Evolutionary conservation across 345 rosid species (phyloP).

Genomic region (Brassica cretica): DNA sequence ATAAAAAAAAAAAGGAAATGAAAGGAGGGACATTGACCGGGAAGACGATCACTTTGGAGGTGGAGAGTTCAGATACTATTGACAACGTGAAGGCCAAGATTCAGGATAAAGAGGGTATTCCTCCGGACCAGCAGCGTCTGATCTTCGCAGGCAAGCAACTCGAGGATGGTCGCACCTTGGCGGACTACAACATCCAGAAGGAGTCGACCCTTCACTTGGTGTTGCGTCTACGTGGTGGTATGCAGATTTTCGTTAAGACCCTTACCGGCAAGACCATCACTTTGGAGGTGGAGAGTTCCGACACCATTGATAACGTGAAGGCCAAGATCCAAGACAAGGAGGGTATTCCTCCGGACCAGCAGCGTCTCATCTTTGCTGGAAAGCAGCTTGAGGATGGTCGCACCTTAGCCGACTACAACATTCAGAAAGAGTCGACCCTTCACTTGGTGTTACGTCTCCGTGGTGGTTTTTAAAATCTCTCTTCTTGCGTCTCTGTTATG

Average conservation of each 20-base stretch:
- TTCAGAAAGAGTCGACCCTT: neutral
- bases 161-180: neutral
- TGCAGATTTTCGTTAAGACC: too few species aligned
- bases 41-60: neutral
- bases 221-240: neutral
- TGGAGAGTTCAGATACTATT: neutral
- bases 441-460: neutral
- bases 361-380: neutral
- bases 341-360: neutral
- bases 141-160: neutral
- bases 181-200: neutral
- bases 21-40: too few species aligned
- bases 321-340: neutral
- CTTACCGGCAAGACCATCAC: neutral
- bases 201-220: neutral
- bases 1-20: too few species aligned
- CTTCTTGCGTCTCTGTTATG: neutral
- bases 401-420: neutral
- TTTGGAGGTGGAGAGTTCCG: neutral
- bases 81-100: neutral
- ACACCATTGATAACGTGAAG: neutral
- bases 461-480: neutral
- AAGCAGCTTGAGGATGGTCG: neutral
- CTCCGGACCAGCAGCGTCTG: neutral
- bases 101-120: neutral